Evolutionary conservation across 2,329 filamentous ascomycete genomes (phyloP).

Genomic region (Dendryphion nanum): DNA sequence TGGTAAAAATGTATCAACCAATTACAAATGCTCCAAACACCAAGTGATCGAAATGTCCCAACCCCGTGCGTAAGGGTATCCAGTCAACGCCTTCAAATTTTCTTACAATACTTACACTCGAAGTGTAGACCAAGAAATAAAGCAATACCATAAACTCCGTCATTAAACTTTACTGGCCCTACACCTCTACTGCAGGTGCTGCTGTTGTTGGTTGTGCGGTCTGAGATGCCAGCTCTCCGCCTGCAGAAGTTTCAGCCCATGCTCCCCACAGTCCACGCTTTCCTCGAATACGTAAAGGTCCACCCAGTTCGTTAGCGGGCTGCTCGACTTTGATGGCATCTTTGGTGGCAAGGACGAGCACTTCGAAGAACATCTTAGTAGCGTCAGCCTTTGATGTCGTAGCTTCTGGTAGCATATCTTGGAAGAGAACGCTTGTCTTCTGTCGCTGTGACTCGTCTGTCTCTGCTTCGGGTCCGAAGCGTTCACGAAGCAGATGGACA

Average conservation of each 20-base stretch:
- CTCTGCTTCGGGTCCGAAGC: conserved; percentile 74
- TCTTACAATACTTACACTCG: too few species aligned
- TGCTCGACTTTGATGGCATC: conserved; percentile 98
- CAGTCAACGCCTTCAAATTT: conserved; percentile 31
- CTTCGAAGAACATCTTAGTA: conserved; percentile 99
- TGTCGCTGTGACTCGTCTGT: conserved; percentile 68
- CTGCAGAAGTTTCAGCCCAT: conserved; percentile 75
- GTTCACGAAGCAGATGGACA: conserved; percentile 87
- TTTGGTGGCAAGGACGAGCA: conserved; percentile 92
- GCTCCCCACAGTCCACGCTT: conserved; percentile 97
- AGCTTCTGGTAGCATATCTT: conserved; percentile 81
- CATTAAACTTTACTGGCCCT: background rate
- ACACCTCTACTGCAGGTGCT: conserved; percentile 11
- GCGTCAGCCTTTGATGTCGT: conserved; percentile 83
- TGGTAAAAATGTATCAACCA: too few species aligned
- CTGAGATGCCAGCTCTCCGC: conserved; percentile 43
- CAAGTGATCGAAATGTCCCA: too few species aligned
- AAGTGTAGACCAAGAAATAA: conserved; percentile 8
- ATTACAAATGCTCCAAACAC: too few species aligned
- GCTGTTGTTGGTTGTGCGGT: conserved; percentile 20
- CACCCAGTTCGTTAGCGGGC: conserved; percentile 67
- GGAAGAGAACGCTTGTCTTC: conserved; percentile 78
- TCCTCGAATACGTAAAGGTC: conserved; percentile 76
- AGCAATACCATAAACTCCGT: too few species aligned
- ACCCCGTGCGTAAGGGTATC: conserved; percentile 28